Conservation (phyloP, 2,329 filamentous ascomycete genomes). For the Botrytis paeoniae region DNA sequence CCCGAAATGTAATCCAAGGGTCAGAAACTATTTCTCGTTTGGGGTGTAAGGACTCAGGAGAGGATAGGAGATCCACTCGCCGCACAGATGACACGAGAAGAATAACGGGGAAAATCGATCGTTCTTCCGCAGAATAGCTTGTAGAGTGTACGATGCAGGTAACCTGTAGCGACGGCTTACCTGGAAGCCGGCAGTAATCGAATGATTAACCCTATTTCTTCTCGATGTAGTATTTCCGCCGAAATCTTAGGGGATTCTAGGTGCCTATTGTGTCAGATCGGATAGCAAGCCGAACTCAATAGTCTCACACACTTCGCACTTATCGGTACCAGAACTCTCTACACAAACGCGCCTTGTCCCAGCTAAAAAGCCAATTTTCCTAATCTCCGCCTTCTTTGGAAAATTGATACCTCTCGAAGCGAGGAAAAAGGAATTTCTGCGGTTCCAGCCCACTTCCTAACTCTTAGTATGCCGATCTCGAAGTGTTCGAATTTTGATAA, state of each 20-base stretch:
- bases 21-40: constrained; percentile 10
- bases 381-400: constrained; percentile 18
- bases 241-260: not conserved
- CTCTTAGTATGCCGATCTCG: constrained; percentile 14
- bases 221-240: constrained; percentile 1
- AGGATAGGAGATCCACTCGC: constrained; percentile 19
- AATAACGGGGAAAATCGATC: constrained; percentile 14
- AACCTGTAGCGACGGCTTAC: not conserved
- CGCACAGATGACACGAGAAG: constrained; percentile 17
- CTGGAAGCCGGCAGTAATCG: not conserved
- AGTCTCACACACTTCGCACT: not conserved
- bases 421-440: constrained; percentile 8
- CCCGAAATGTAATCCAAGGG: constrained; percentile 11
- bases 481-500: not conserved
- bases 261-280: not conserved
- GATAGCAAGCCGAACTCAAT: constrained; percentile 7
- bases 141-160: constrained; percentile 6
- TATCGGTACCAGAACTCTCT: not conserved
- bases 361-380: constrained; percentile 12
- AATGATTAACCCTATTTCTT: constrained; percentile 1
- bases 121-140: constrained; percentile 3
- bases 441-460: constrained; percentile 18
- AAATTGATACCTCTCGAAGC: constrained; percentile 6
- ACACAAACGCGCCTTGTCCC: constrained; percentile 14
- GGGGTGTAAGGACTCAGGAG: constrained; percentile 18